Evolutionary conservation across 1,139 yeast species (phyloP).

Genomic region (Saccharomyces hybrid): DNA sequence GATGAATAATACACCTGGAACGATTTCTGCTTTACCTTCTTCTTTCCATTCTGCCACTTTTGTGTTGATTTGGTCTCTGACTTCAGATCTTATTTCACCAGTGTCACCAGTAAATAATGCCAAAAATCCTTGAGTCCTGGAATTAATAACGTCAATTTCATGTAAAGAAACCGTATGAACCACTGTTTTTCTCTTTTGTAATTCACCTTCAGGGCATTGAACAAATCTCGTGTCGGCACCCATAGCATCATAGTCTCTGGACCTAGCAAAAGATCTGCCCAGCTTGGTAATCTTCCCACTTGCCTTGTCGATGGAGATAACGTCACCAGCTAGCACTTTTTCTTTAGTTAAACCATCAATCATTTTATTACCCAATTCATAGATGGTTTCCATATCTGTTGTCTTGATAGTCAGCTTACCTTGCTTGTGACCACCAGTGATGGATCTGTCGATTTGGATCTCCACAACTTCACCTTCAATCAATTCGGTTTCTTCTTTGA

Average conservation of each 20-base stretch:
- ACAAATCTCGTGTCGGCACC: conserved; percentile 97
- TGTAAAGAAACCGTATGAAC: conserved; percentile 95
- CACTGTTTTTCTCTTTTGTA: conserved; percentile 89
- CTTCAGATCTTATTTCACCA: conserved; percentile 93
- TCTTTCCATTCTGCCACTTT: conserved; percentile 99
- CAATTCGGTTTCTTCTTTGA: conserved; percentile 93
- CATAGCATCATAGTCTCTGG: conserved; percentile 98
- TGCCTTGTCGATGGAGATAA: conserved; percentile 90
- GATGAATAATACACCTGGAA: conserved; percentile 96
- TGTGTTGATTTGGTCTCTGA: conserved; percentile 92
- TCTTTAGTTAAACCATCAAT: conserved; percentile 93
- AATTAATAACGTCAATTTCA: conserved; percentile 96
- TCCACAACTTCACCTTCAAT: conserved; percentile 99
- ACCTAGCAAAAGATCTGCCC: conserved; percentile 92
- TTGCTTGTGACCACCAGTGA: conserved; percentile 97
- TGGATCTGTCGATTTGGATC: conserved; percentile 91
- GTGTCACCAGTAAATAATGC: conserved; percentile 97
- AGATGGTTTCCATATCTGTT: conserved; percentile 98
- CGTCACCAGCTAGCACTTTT: conserved; percentile 96
- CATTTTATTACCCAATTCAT: conserved; percentile 96
- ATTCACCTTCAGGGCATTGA: conserved; percentile 97
- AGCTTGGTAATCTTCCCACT: conserved; percentile 88
- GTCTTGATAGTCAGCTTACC: conserved; percentile 96
- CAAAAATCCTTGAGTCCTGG: conserved; percentile 96
- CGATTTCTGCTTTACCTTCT: conserved; percentile 97